These are phyloP conservation scores for Pyrus bretschneideri DNA, from an alignment of 306 rosid species.

Conservation along the genomic window DNA sequence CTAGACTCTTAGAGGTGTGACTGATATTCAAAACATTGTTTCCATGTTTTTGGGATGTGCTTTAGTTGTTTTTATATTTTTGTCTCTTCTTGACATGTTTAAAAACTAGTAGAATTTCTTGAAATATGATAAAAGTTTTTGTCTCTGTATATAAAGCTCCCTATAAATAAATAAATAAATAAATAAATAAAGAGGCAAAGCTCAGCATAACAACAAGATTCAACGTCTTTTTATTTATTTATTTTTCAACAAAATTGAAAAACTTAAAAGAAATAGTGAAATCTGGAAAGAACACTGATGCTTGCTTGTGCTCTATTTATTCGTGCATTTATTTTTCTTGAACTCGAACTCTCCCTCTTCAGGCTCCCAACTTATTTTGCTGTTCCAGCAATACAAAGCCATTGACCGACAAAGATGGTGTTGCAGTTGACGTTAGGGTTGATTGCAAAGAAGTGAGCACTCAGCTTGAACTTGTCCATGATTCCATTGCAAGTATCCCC, in stretches of 20 bases:
- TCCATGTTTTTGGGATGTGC: too few relatives aligned
- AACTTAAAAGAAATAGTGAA: not conserved
- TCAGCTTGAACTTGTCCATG: not conserved
- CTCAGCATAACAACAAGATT: too few relatives aligned
- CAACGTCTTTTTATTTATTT: too few relatives aligned
- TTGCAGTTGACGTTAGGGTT: conserved; percentile 12
- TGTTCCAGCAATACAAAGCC: conserved; percentile 10
- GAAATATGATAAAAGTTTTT: too few relatives aligned
- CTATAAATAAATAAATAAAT: too few relatives aligned
- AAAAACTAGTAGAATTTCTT: too few relatives aligned
- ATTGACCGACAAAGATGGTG: conserved; percentile 2
- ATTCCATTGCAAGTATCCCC: not conserved
- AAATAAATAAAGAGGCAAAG: too few relatives aligned
- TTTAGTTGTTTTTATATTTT: too few relatives aligned
- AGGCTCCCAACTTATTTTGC: not conserved
- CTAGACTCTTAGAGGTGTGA: too few relatives aligned
- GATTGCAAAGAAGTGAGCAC: not conserved
- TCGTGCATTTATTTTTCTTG: not conserved
- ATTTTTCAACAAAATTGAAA: not conserved
- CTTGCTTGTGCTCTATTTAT: not conserved
- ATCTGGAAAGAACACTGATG: not conserved
- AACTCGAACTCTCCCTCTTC: not conserved
- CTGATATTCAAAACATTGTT: too few relatives aligned
- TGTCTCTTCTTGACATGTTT: too few relatives aligned
- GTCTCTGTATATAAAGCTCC: too few relatives aligned